phyloP scores from a whole-genome alignment of 1,284 basidiomycete species.

The Rhodotorula sp. region DNA sequence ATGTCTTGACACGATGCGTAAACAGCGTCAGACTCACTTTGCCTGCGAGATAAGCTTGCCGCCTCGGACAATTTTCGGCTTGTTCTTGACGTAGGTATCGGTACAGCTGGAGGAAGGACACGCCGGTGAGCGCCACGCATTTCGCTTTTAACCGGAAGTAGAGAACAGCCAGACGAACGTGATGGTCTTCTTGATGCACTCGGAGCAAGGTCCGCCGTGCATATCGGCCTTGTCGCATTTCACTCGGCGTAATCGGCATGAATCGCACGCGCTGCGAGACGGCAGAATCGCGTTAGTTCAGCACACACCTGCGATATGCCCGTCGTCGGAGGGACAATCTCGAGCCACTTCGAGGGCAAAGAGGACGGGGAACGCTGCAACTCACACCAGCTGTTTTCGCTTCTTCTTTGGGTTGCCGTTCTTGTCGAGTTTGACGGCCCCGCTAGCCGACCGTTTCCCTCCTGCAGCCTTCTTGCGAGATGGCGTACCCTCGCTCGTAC shows the following conservation, averaged over 20 bases:
- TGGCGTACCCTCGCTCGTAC: too few relatives aligned
- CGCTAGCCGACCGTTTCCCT: not conserved
- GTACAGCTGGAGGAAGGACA: slow-evolving; percentile 21
- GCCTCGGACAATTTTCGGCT: slow-evolving; percentile 33
- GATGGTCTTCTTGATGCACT: slow-evolving; percentile 36
- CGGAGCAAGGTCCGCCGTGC: slow-evolving; percentile 28
- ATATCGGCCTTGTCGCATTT: slow-evolving; percentile 35
- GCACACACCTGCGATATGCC: too few relatives aligned
- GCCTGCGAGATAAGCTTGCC: slow-evolving; percentile 39
- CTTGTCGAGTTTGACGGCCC: slow-evolving; percentile 17
- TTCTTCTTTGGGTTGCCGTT: slow-evolving; percentile 39
- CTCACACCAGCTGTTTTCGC: slow-evolving; percentile 32
- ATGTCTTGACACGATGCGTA: too few relatives aligned
- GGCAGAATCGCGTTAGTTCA: not conserved
- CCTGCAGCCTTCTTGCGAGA: not conserved
- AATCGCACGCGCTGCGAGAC: slow-evolving; percentile 8
- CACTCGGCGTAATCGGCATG: slow-evolving; percentile 17
- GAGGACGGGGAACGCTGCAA: not conserved
- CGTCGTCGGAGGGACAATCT: too few relatives aligned
- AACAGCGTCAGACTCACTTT: slow-evolving; percentile 13
- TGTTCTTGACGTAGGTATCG: slow-evolving; percentile 34
- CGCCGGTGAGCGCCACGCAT: not conserved
- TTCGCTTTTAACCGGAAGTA: not conserved
- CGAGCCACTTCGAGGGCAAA: not conserved
- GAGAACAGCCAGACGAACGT: slow-evolving; percentile 14